Evolutionary conservation across 1,284 basidiomycete species (phyloP), one percentile per base, ranked within the genome.

Genomic region (Marasmius tenuissimus): DNA sequence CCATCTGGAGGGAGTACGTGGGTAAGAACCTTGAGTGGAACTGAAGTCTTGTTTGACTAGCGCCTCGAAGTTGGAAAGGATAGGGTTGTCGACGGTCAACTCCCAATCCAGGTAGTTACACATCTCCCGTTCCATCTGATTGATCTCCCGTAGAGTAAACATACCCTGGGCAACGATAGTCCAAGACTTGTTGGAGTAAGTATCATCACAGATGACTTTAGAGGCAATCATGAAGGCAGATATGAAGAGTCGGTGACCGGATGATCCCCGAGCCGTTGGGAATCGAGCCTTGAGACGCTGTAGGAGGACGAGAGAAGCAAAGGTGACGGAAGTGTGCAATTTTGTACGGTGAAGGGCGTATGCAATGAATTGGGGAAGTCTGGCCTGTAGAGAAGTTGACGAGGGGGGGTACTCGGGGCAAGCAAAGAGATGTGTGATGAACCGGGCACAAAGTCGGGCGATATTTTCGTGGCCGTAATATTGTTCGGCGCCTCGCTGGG

Each of bases 101-200:
- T 94, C 90, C 94, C 94, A 97, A 71, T 96, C 94, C 37, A 97
- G 79, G 71, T 96, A 96, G 34, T 85, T 89, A 72, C 94, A 96
- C 89, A 97, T 94, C 74, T 97, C 94, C 6, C 94, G 77, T 77
- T 96, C 94, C 94, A 97, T 96, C 81, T 96, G 94, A 74, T 97
- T 97, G 70, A 97, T 91, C 81, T 97, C 95, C 48, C 92, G 85
- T 2, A 97, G 76, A 1, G 87, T 87, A 70, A 96, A 97, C 88
- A 96, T 92, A 57, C 89, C 90, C 73, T 97, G 94, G 0, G 93
- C 94, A 53, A 97, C 95, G 56, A 97, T 92, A 20, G 88, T 88
- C 95, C 95, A 97, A 0, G 92, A 95, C 76, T 96, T 95, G 85
- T 97, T 97, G 16, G 93, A 95, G 72, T 96, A 97, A 0, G 95